phyloP scores from a whole-genome alignment of 345 rosid species.

The Turritis glabra region DNA sequence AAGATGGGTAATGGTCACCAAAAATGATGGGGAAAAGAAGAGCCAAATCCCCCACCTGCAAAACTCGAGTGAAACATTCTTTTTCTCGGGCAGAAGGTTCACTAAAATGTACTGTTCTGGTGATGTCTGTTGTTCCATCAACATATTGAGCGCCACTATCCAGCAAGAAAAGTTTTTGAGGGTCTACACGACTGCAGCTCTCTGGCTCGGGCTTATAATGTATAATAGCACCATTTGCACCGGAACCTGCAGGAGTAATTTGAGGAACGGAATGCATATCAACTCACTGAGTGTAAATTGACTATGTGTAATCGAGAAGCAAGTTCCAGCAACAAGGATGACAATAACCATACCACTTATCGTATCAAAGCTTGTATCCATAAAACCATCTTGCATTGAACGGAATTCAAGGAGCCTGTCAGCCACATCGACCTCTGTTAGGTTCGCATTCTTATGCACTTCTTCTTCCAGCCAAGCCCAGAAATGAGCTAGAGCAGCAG shows the following conservation, averaged over 20 bases:
- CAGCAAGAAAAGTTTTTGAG: conserved; percentile 70
- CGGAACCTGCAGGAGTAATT: conserved; percentile 64
- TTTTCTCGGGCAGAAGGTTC: conserved; percentile 77
- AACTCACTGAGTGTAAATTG: not conserved
- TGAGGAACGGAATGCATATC: not conserved
- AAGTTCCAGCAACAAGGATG: conserved; percentile 23
- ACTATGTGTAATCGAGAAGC: conserved; percentile 6
- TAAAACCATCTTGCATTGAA: conserved; percentile 72
- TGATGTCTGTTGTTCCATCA: conserved; percentile 96
- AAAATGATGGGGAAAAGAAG: conserved; percentile 3
- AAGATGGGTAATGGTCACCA: conserved; percentile 6
- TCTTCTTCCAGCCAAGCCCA: conserved; percentile 95
- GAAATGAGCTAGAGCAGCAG: conserved; percentile 88
- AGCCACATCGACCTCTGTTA: conserved; percentile 90
- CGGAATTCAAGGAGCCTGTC: conserved; percentile 88
- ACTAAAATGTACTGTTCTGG: conserved; percentile 92
- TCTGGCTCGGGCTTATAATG: conserved; percentile 88
- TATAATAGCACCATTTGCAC: conserved; percentile 95
- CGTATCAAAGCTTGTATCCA: conserved; percentile 95
- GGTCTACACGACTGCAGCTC: conserved; percentile 78
- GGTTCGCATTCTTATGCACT: conserved; percentile 54
- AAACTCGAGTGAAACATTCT: conserved; percentile 92
- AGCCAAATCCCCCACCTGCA: conserved; percentile 53
- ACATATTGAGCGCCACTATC: conserved; percentile 97
- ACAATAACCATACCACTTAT: conserved; percentile 69